Evolutionary conservation across 805 yeast genomes (phyloP), one percentile per base, ranked within the genome.

Genomic region (Maudiozyma barnettii): DNA sequence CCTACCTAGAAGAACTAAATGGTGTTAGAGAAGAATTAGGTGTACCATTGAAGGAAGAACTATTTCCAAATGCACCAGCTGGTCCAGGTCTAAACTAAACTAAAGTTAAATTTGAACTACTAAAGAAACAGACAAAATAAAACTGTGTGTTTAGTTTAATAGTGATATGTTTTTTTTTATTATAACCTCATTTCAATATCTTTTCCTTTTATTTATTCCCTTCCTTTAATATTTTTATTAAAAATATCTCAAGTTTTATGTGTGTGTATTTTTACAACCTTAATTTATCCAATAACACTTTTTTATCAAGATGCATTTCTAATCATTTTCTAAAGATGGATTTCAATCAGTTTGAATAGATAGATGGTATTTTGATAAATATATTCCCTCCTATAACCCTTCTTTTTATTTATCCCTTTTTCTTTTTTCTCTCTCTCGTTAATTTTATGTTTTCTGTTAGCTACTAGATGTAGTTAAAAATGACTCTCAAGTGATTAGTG

Each of bases 1-100:
- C 96, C 55, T 93, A 93, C 77, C 81, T 93, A 59, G 95, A 86
- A 51, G 99, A 91, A 71, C 81, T 93, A 66, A 86, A 86, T 74
- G 93, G 80, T 51, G 78, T 87, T 56, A 88, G 96, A 76, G 77
- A 83, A 68, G 95, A 90, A 69, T 79, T 93, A 62, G 98, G 97
- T 58, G 77, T 90, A 66, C 91, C 91, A 58, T 79, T 90, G 67
- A 86, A 86, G 75, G 97, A 90, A 74, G 95, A 86, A 60, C 76
- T 90, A 63, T 89, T 78, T 71, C 71, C 47, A n/a, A 33, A 36
- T 21, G 49, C 46, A 19, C 73, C 53, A 69, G 63, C 55, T 49
- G 41, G 41, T 21, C 41, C 41, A 22, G 41, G 41, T n/a, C 41
- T 39, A 21, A 39, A 39, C n/a, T 39, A 39, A 23, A 37, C 30